Evolutionary conservation across 1,284 basidiomycete genomes (phyloP).

Genomic region (Neonothopanus nambi): DNA sequence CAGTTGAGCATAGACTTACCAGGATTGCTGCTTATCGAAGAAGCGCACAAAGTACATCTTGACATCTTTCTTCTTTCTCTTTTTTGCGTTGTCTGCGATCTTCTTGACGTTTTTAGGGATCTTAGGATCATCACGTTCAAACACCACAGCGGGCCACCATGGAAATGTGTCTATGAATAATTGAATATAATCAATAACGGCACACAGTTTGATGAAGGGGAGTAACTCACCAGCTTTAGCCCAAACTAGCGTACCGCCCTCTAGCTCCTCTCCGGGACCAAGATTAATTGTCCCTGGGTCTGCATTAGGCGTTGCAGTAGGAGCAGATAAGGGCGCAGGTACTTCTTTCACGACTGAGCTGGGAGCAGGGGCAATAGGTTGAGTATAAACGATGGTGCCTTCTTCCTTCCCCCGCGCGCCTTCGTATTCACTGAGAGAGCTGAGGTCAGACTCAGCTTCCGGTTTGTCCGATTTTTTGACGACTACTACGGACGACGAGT

Average conservation of each 20-base stretch:
- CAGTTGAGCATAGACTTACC: slow-evolving; percentile 39
- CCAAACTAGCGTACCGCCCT: slow-evolving; percentile 48
- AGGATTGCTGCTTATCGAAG: slow-evolving; percentile 62
- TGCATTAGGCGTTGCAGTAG: not conserved
- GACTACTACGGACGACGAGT: not conserved
- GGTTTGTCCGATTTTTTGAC: not conserved
- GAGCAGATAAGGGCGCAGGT: too few species aligned
- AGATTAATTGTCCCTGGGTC: slow-evolving; percentile 12
- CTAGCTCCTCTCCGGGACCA: slow-evolving; percentile 3
- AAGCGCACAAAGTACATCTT: slow-evolving; percentile 63
- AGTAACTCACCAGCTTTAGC: slow-evolving; percentile 56
- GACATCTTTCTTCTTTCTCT: slow-evolving; percentile 34
- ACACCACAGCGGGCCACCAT: slow-evolving; percentile 68
- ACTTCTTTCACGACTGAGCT: too few species aligned
- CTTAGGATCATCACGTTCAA: slow-evolving; percentile 47
- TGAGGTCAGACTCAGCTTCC: not conserved
- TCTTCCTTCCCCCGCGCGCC: not conserved
- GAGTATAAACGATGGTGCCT: too few species aligned
- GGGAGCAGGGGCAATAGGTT: too few species aligned
- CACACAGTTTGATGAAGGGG: not conserved
- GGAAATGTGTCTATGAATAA: slow-evolving; percentile 50
- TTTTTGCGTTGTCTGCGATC: slow-evolving; percentile 25
- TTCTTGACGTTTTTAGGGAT: slow-evolving; percentile 50
- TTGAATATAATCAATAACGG: not conserved
- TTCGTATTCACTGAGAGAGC: not conserved